Evolutionary conservation across 306 rosid species (phyloP), one percentile per base, ranked within the genome.

Genomic region (Quercus glauca): DNA sequence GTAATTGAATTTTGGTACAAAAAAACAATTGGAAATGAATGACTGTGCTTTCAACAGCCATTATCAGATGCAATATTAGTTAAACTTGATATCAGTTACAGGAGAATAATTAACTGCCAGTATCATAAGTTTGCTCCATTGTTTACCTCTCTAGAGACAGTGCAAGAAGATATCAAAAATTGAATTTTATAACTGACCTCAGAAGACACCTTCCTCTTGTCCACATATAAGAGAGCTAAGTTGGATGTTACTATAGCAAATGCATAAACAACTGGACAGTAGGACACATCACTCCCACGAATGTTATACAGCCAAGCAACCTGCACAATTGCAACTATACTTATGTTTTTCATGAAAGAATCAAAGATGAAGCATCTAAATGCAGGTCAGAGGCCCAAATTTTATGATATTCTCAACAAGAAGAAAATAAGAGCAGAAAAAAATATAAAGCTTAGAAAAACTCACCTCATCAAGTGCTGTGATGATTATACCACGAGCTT

Each of bases 271-370:
- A 96, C 98, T 4, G 99, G 99, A 77, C 85, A 84, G 85, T 96
- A 96, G 56, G 97, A 87, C 78, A 96, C 97, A 85, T 96, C 99
- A 74, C 83, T 91, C 83, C 99, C 98, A 53, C 99, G 99, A 61
- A 96, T 80, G 74, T 96, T 93, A 83, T 96, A 96, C 86, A 89
- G 69, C 99, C 99, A 96, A 59, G 96, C 97, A 82, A 96, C 99
- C 99, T 96, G 92, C 76, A 85, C 71, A 78, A 71, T 35, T 78
- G 69, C 53, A 74, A 82, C 29, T 7, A 49, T 23, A 76, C 61
- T 61, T 15, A 69, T 41, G 73, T 67, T 73, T 58, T 10, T 68
- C 68, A 58, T 21, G 55, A 55, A 37, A 84, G 76, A 25, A 63
- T 64, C 53, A 73, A 73, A 76, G 74, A 87, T 68, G 52, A 65